Conservation (phyloP, 2,329 filamentous ascomycete species). For the Apiospora rasikravindrae region DNA sequence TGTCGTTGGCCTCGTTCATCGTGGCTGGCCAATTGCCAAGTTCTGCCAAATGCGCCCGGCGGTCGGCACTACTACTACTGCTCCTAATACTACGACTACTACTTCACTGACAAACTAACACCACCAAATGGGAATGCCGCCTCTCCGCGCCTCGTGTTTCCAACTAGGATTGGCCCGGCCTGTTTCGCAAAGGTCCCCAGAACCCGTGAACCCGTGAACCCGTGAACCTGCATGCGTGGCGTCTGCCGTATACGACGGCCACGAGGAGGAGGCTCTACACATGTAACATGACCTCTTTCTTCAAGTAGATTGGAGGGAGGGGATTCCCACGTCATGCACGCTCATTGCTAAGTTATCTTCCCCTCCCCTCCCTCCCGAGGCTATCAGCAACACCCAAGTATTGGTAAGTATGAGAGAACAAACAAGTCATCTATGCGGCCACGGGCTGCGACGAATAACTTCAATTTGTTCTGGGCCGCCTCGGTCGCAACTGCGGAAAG, state of each 20-base stretch:
- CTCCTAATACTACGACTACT: too few species aligned
- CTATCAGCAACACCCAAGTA: neutral
- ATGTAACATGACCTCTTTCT: neutral
- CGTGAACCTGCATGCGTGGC: neutral
- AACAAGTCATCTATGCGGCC: too few species aligned
- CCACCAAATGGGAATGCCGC: neutral
- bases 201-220: neutral
- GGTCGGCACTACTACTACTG: too few species aligned
- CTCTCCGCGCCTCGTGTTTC: slow-evolving; percentile 10
- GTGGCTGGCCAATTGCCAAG: neutral
- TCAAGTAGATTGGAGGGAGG: neutral
- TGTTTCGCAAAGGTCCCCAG: neutral
- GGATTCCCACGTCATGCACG: neutral
- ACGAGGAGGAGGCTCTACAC: neutral
- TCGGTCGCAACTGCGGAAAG: neutral
- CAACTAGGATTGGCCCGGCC: slow-evolving; percentile 3
- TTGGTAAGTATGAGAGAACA: too few species aligned
- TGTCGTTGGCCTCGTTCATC: neutral
- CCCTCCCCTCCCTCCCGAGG: neutral
- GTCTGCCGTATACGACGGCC: neutral
- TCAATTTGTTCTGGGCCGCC: neutral
- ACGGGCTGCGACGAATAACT: too few species aligned
- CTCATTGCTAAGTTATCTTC: slow-evolving; percentile 5
- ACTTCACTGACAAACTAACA: neutral
- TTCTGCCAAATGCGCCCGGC: neutral